Conservation (phyloP, 1,284 basidiomycete species). For the Chalciporus piperatoides region DNA sequence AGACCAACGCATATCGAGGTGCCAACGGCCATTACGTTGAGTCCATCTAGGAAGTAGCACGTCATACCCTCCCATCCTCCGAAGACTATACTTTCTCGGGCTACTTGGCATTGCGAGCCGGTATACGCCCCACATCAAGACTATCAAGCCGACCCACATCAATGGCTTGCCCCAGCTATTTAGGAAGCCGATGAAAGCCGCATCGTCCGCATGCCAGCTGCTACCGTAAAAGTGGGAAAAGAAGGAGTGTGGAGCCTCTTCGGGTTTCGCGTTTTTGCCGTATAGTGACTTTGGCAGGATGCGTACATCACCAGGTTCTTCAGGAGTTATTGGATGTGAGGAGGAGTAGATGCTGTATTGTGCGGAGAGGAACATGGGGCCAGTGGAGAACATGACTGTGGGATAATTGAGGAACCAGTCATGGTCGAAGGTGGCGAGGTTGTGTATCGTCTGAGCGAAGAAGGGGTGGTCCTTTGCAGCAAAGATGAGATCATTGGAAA, state of each 20-base stretch:
- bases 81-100: constrained; percentile 54
- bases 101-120: constrained; percentile 57
- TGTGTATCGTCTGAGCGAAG: constrained; percentile 91
- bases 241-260: constrained; percentile 87
- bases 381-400: constrained; percentile 99
- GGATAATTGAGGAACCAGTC: constrained; percentile 94
- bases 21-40: constrained; percentile 65
- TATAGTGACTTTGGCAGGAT: constrained; percentile 93
- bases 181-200: constrained; percentile 88
- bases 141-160: constrained; percentile 75
- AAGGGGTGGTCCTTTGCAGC: constrained; percentile 84
- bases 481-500: constrained; percentile 98
- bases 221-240: constrained; percentile 96
- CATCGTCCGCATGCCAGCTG: constrained; percentile 95
- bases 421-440: constrained; percentile 90
- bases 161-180: constrained; percentile 81
- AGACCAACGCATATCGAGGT: constrained; percentile 64
- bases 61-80: constrained; percentile 69
- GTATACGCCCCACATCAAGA: constrained; percentile 68
- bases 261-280: constrained; percentile 89
- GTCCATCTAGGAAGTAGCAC: constrained; percentile 70
- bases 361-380: constrained; percentile 89
- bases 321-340: constrained; percentile 59
- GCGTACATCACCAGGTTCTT: constrained; percentile 66
- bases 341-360: constrained; percentile 83